phyloP scores from a whole-genome alignment of 257 asterid species.

The Rhazya stricta region DNA sequence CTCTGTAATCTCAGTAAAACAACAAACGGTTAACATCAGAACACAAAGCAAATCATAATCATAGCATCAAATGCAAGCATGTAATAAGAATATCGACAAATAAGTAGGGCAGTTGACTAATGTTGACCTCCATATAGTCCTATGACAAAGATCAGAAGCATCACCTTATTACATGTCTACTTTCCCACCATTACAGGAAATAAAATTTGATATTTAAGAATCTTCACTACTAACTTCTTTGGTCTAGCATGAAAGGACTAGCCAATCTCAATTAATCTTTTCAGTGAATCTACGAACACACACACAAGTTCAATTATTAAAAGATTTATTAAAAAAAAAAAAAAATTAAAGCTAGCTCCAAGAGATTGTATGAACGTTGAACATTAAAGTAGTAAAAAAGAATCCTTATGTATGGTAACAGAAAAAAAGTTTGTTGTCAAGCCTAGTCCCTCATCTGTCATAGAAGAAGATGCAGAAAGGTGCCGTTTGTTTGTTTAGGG shows the following conservation, averaged over 20 bases:
- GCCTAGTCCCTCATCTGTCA: neutral
- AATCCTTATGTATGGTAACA: neutral
- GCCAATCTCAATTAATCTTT: neutral
- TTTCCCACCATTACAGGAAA: neutral
- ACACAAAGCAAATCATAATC: neutral
- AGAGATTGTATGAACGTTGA: neutral
- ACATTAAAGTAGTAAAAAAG: neutral
- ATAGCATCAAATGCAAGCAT: neutral
- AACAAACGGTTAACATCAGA: neutral
- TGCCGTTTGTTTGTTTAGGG: neutral
- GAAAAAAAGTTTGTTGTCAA: neutral
- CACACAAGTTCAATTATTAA: neutral
- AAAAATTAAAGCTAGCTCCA: neutral
- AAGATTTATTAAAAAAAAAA: too few species aligned
- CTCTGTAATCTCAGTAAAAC: conserved; percentile 30
- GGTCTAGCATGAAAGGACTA: neutral
- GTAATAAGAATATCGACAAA: neutral
- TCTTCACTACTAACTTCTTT: neutral
- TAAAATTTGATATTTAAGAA: neutral
- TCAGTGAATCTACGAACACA: neutral
- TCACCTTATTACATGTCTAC: neutral
- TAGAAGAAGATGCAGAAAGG: neutral
- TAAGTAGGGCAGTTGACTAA: neutral
- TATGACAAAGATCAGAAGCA: neutral
- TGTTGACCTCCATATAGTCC: neutral